phyloP scores from a whole-genome alignment of 1,139 yeast genomes.

The Saccharomyces hybrid region DNA sequence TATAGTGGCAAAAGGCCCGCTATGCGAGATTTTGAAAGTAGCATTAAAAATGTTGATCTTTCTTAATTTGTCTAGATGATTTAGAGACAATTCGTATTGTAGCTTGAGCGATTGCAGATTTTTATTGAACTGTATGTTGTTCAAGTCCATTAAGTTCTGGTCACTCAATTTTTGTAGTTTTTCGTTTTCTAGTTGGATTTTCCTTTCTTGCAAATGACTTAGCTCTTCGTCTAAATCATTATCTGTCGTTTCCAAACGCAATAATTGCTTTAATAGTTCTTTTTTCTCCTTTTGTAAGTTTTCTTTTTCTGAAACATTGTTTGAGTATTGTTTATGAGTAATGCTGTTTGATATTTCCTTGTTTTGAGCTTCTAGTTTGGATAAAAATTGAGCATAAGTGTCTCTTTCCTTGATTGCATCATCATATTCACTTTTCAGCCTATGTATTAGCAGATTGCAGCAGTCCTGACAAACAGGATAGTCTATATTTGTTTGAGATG shows the following conservation, averaged over 20 bases:
- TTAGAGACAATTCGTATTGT: slow-evolving; percentile 51
- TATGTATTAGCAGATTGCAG: slow-evolving; percentile 58
- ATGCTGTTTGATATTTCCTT: slow-evolving; percentile 33
- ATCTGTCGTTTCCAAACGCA: slow-evolving; percentile 35
- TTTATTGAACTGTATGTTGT: slow-evolving; percentile 40
- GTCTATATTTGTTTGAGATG: slow-evolving; percentile 69
- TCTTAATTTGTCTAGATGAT: slow-evolving; percentile 62
- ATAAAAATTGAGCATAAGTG: slow-evolving; percentile 62
- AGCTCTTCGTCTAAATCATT: slow-evolving; percentile 33
- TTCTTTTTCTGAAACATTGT: slow-evolving; percentile 31
- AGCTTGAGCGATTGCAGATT: slow-evolving; percentile 57
- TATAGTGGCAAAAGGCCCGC: slow-evolving; percentile 79
- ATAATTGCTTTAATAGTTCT: slow-evolving; percentile 31
- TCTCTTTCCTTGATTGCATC: slow-evolving; percentile 75
- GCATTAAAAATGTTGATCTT: slow-evolving; percentile 74
- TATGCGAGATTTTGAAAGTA: slow-evolving; percentile 73
- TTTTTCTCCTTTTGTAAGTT: slow-evolving; percentile 34
- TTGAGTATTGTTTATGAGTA: neutral
- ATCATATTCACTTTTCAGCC: slow-evolving; percentile 63
- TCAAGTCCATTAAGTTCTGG: slow-evolving; percentile 48
- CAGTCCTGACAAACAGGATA: slow-evolving; percentile 88
- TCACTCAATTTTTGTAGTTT: slow-evolving; percentile 37
- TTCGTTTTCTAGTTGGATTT: slow-evolving; percentile 35
- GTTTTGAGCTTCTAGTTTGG: slow-evolving; percentile 54
- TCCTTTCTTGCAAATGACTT: slow-evolving; percentile 23